A percentile compares a stretch with the other conserved stretches of the same genome.
These are phyloP conservation scores for Lasiodiplodia theobromae DNA, from an alignment of 2,329 filamentous ascomycete genomes.

Conservation along the genomic window DNA sequence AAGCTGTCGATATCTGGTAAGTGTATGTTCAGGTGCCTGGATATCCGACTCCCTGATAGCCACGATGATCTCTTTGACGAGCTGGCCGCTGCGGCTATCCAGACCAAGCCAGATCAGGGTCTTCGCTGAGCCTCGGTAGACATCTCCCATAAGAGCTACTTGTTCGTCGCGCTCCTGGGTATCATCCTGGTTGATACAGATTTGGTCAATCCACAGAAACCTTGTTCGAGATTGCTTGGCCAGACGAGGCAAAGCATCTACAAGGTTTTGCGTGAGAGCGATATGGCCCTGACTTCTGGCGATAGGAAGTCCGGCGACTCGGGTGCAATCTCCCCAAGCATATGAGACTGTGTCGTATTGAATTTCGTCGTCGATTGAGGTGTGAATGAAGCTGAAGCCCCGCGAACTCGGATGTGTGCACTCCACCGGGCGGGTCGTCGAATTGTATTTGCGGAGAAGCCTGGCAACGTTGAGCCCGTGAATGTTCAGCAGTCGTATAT, in stretches of 20 bases:
- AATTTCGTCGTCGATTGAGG: background rate
- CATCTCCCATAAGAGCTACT: slow-evolving; percentile 43
- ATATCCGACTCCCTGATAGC: background rate
- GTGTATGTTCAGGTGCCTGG: background rate
- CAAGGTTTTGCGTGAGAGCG: background rate
- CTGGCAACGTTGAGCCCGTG: background rate
- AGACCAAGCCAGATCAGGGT: slow-evolving; percentile 40
- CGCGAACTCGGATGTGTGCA: too few species aligned
- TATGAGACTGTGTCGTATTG: background rate
- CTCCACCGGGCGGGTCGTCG: too few species aligned
- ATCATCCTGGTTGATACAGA: slow-evolving; percentile 42
- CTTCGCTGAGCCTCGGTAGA: slow-evolving; percentile 38
- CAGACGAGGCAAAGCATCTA: background rate
- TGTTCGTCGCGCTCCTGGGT: slow-evolving; percentile 39
- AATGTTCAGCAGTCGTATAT: background rate
- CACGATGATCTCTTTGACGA: background rate
- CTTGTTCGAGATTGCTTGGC: background rate
- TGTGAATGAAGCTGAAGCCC: background rate
- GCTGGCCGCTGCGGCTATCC: background rate
- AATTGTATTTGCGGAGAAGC: too few species aligned
- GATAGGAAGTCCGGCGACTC: background rate
- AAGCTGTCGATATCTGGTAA: background rate
- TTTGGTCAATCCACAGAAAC: slow-evolving; percentile 39
- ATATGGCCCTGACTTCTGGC: background rate
- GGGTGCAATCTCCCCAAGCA: background rate